Base-by-base conservation (phyloP, 148 eudicot species). In the Rhododendron kiyosumense region DNA sequence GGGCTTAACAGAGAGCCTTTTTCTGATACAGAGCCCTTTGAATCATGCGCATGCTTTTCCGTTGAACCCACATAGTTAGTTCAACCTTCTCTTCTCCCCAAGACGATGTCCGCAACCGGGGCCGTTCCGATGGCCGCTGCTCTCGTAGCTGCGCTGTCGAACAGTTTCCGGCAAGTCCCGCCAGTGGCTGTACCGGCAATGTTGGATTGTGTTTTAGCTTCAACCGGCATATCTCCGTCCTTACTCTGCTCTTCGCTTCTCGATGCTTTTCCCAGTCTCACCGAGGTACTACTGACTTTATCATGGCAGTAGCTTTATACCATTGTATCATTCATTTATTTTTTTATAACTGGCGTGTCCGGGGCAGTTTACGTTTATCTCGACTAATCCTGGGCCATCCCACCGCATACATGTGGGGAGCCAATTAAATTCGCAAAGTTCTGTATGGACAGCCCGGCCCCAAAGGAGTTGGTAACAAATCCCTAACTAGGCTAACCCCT, bases 161-260 rank as follows among this genome's bases (percentile, higher is more conserved):
- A 88, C 63, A 94, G 98, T 81, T 93, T 97, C 93, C 93, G 93
- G 84, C 89, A 85, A 74, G 90, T 97, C 20, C 95, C 98, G 77
- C 92, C 98, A 86, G 88, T 93, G 41, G 96, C 98, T 1, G 87
- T 95, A 51, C 98, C 99, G 86, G 90, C 96, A 79, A 90, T 94
- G 94, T 32, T 97, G 22, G 98, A 97, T 87, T 97, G 99, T 86
- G 87, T 97, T 36, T 43, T 95, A 52, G 80, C 91, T 86, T 91
- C 98, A 32, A 87, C 95, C 30, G 87, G 77, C 65, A 88, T 88
- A 4, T 91, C 95, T 85, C 94, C 98, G 18, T 87, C 93, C 15
- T 87, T 90, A 0, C 88, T 97, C 22, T 93, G 91, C 82, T 90
- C 91, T 82, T 91, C 86, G 18, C 95, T 97, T 52, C 89, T 92